Base-by-base conservation (phyloP, 805 yeast genomes). In the Lipomyces orientalis region DNA sequence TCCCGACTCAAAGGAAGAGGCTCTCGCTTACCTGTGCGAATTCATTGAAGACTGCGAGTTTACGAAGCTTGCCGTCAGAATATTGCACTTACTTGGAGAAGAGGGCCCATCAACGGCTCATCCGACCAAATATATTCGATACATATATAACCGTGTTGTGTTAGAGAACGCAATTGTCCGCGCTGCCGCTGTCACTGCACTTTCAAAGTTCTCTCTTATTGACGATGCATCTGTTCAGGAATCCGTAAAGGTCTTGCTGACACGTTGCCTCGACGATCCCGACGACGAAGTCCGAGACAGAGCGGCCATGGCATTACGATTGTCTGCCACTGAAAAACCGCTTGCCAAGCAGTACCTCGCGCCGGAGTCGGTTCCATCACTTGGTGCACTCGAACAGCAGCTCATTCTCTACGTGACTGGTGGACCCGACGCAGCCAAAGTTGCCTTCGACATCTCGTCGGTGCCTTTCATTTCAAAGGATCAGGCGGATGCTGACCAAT, bases 211-310 rank as follows among this genome's bases (percentile, higher is more conserved):
- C 81, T 97, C 96, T 6, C 81, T 91, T 65, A 86, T 88, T 54
- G 88, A 88, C 65, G 96, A 93, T 72, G 85, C 85, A 16, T 82
- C 84, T 34, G 86, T 93, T 69, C 81, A 85, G 64, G 83, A 84
- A 70, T 89, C 93, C 64, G 90, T 94, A 73, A 84, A 84, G 73
- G 89, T 90, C 68, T 84, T 95, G 74, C 85, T 95, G 73, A 84
- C 84, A 68, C 88, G 98, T 81, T 92, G 97, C 73, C 85, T 93
- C 62, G 90, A 86, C 72, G 99, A 94, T 79, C 86, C 84, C 57
- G 97, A 94, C 78, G 99, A 94, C 79, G 99, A 94, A 80, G 99
- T 95, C 43, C 91, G 99, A 83, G 99, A 94, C 78, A 88, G 99
- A 78, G 98, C 99, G 9, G 90, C 97, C 1, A 82, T 94, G 73